Evolutionary conservation across 495 filamentous ascomycete genomes (phyloP), one percentile per base, ranked within the genome.

Genomic region (Sordaria brevicollis): DNA sequence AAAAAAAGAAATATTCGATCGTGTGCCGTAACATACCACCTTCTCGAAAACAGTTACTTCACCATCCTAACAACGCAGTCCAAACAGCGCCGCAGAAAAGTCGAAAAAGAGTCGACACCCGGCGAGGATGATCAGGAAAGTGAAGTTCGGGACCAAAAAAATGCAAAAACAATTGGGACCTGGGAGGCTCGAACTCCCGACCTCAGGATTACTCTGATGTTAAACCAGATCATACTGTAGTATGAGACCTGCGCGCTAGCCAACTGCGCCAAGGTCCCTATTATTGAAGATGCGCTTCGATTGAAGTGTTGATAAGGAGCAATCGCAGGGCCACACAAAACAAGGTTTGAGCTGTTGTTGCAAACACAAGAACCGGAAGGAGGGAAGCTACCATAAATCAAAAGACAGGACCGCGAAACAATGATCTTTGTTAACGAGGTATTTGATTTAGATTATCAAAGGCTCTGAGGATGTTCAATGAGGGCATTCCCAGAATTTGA

Each of bases 211-310:
- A 57, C 49, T 57, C 49, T 57, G 49, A 15, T 54, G 49, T 57
- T 57, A 57, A 57, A 57, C 21, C 49, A 57, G 49, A 57, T 57
- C 49, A 57, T 57, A 57, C 49, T 57, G 49, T 57, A 57, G 49
- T 57, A 57, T 57, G 49, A 57, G 49, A 57, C 49, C 49, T 57
- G 49, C 49, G 49, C 49, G 49, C 49, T 57, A 57, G 49, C 49
- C 49, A 57, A 57, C 49, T 57, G 49, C 49, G 49, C 49, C 49
- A 57, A 57, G 49, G 49, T 57, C 49, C 49, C 49, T 57, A 6
- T 57, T 31, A 29, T 62, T 62, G 49, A 31, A 7, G 49, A 7
- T 31, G 0, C 2, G 25, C 1, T 31, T 4, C 11, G 2, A 15
- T 15, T 3, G 33, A 57, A 57, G 49, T 0, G 0, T 2, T 57